phyloP scores from a whole-genome alignment of 176 grass and related monocot species.

The Neostapfia colusana region DNA sequence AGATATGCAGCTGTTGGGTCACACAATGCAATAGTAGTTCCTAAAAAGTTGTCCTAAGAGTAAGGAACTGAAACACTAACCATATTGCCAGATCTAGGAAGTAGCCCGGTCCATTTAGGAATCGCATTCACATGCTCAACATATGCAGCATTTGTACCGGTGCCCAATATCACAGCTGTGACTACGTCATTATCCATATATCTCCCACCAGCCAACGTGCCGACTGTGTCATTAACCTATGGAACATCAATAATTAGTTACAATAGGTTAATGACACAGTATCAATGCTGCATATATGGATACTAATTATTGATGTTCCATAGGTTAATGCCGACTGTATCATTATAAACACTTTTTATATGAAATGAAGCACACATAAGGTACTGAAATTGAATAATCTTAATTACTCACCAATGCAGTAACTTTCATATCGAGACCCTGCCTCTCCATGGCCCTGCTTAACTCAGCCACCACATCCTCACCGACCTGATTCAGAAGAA shows the following conservation, averaged over 20 bases:
- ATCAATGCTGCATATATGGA: no score
- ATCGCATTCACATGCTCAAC: constrained; percentile 70
- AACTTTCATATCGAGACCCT: constrained; percentile 70
- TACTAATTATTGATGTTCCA: no score
- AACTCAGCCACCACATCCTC: constrained; percentile 68
- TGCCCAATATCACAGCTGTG: constrained; percentile 73
- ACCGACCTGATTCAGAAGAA: constrained; percentile 47
- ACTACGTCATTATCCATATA: constrained; percentile 67
- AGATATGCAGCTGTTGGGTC: no score
- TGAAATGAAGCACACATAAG: background rate
- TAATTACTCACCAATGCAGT: constrained; percentile 57
- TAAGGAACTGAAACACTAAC: constrained; percentile 40
- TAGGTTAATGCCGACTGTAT: no score
- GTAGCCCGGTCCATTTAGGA: constrained; percentile 60
- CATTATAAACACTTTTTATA: background rate
- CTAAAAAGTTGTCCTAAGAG: background rate
- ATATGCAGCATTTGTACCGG: constrained; percentile 86
- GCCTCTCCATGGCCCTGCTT: constrained; percentile 64
- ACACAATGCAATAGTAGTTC: constrained; percentile 5
- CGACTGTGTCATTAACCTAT: constrained; percentile 68
- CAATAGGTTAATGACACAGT: no score
- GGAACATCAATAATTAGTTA: constrained; percentile 22
- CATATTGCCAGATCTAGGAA: constrained; percentile 64
- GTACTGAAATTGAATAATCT: constrained; percentile 1
- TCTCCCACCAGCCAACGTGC: constrained; percentile 72